Conservation (phyloP, 495 filamentous ascomycete genomes). For the Neurospora tetraspora region DNA sequence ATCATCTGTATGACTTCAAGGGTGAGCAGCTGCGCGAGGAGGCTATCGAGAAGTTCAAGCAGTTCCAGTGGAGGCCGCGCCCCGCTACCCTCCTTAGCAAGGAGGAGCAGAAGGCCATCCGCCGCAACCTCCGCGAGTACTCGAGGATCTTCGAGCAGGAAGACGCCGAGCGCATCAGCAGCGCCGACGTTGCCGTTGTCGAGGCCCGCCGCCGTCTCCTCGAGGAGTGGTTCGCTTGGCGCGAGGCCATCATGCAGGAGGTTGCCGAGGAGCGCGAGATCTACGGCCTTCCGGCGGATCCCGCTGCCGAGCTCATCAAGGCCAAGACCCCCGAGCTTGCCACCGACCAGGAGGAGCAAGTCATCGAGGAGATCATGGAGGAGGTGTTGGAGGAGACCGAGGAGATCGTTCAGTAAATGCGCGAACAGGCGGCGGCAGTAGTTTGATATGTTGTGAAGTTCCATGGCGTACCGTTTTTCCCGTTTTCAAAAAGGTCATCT, state of each 20-base stretch:
- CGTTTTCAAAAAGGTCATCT: neutral
- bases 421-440: neutral
- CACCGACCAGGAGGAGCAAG: constrained; percentile 53
- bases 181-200: constrained; percentile 86
- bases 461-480: neutral
- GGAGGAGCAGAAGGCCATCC: constrained; percentile 93
- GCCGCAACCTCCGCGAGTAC: constrained; percentile 97
- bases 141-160: constrained; percentile 89
- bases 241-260: constrained; percentile 62
- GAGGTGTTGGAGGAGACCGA: constrained; percentile 91
- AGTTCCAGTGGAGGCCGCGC: constrained; percentile 87
- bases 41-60: constrained; percentile 93
- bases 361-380: constrained; percentile 84
- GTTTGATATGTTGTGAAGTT: neutral
- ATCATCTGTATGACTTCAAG: constrained; percentile 94
- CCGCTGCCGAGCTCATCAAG: constrained; percentile 47
- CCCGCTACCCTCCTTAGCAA: constrained; percentile 79
- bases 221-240: constrained; percentile 85
- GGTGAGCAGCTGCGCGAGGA: constrained; percentile 85
- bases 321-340: constrained; percentile 32
- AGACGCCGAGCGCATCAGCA: constrained; percentile 81
- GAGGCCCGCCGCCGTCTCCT: constrained; percentile 75
- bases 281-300: constrained; percentile 55
- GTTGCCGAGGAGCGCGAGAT: constrained; percentile 59
- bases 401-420: constrained; percentile 43